Evolutionary conservation across 768 basidiomycete species (phyloP).

Genomic region (Gloeostereum incarnatum): DNA sequence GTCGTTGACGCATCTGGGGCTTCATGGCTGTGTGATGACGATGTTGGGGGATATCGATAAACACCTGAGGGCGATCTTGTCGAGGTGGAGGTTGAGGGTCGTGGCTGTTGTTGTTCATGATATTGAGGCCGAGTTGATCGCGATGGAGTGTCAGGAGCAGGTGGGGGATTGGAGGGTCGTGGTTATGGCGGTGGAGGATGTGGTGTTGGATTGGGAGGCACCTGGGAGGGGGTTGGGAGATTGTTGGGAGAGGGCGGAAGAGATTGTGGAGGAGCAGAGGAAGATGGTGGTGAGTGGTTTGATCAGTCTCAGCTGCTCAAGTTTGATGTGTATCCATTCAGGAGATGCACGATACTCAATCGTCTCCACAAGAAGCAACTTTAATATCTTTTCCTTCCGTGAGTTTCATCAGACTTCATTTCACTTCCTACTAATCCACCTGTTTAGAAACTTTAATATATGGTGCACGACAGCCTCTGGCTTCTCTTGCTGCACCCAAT

Average conservation of each 20-base stretch:
- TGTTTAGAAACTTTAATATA: constrained; percentile 30
- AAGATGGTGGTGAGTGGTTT: too few relatives aligned
- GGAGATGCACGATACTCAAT: too few relatives aligned
- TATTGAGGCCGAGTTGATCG: not conserved
- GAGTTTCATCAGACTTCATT: too few relatives aligned
- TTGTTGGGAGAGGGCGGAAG: constrained; percentile 23
- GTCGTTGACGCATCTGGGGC: constrained; percentile 22
- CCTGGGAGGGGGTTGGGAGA: constrained; percentile 16
- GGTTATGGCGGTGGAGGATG: constrained; percentile 20
- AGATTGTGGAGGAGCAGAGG: constrained; percentile 11
- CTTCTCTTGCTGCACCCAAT: constrained; percentile 57
- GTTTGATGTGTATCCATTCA: too few relatives aligned
- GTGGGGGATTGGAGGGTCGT: constrained; percentile 18
- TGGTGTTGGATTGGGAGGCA: constrained; percentile 25
- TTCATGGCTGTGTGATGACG: too few relatives aligned
- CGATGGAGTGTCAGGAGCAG: too few relatives aligned
- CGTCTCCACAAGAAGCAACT: too few relatives aligned
- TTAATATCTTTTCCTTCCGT: too few relatives aligned
- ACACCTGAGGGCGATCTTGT: not conserved
- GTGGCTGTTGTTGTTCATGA: constrained; percentile 16
- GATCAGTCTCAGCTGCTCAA: too few relatives aligned
- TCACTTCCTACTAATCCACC: too few relatives aligned
- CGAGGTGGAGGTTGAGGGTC: constrained; percentile 5
- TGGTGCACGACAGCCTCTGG: constrained; percentile 30
- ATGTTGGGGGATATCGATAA: not conserved